Percentiles rank a stretch among this genome's conserved stretches.
phyloP scores from a whole-genome alignment of 1,284 basidiomycete species.

The Limonomyces culmigenus region DNA sequence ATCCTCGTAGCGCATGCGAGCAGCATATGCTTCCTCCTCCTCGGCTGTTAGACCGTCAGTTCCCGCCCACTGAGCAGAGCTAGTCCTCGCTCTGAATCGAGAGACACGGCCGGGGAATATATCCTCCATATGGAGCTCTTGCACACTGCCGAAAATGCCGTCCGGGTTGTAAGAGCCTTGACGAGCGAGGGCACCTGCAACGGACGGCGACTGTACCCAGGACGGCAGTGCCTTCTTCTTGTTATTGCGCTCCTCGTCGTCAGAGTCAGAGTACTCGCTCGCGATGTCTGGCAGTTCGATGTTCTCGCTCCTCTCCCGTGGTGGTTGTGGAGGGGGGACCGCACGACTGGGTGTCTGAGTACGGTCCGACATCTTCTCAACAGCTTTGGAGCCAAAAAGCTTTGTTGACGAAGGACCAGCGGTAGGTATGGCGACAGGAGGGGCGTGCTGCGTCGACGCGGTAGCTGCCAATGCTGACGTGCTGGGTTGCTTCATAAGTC shows the following conservation, averaged over 20 bases:
- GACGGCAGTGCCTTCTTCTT: conserved; percentile 57
- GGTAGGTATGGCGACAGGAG: conserved; percentile 3
- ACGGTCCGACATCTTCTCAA: conserved; percentile 47
- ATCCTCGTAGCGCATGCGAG: conserved; percentile 90
- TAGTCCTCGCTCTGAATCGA: conserved; percentile 75
- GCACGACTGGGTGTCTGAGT: conserved; percentile 50
- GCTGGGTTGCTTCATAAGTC: conserved; percentile 15
- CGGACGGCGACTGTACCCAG: conserved; percentile 85
- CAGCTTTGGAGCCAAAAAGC: conserved; percentile 18
- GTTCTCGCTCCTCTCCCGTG: conserved; percentile 46
- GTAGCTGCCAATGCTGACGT: conserved; percentile 5
- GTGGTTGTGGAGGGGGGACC: conserved; percentile 23
- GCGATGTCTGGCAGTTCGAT: conserved; percentile 89
- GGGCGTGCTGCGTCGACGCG: conserved; percentile 4
- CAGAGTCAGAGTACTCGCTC: conserved; percentile 91
- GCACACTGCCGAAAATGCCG: conserved; percentile 79
- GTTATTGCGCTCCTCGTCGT: conserved; percentile 67
- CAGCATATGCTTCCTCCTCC: conserved; percentile 77
- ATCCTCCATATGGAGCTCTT: conserved; percentile 76
- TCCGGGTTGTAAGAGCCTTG: conserved; percentile 84
- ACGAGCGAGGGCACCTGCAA: conserved; percentile 57
- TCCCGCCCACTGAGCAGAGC: conserved; percentile 88
- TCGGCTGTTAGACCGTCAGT: conserved; percentile 67
- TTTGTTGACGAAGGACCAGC: conserved; percentile 7
- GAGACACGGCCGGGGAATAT: conserved; percentile 60